Percentiles rank a stretch among this genome's conserved stretches.
phyloP scores from a whole-genome alignment of 345 rosid genomes.

The Arabidopsis arenosa region DNA sequence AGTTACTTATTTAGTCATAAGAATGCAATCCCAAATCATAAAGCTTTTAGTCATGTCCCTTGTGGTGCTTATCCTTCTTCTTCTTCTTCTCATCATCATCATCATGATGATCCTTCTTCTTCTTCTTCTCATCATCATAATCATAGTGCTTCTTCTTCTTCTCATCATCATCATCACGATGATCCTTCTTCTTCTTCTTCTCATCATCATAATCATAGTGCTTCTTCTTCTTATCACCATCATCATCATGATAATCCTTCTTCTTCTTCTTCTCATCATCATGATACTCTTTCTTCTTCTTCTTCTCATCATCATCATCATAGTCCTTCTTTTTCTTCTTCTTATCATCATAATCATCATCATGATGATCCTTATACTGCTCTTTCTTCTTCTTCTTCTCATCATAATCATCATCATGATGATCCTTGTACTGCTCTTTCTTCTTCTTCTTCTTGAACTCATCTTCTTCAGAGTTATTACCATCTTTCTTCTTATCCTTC shows the following conservation, averaged over 20 bases:
- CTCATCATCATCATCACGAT: background rate
- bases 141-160: background rate
- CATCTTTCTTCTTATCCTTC: constrained; percentile 10
- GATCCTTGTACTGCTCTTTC: constrained; percentile 47
- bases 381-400: constrained; percentile 1
- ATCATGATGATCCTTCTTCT: constrained; percentile 9
- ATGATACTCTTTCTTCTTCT: background rate
- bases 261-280: constrained; percentile 15
- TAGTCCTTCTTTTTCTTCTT: constrained; percentile 23
- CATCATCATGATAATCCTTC: constrained; percentile 1
- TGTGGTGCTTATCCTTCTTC: constrained; percentile 33
- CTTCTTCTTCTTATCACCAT: constrained; percentile 4
- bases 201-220: background rate
- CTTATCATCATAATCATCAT: constrained; percentile 5
- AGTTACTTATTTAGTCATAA: constrained; percentile 26
- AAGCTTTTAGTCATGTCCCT: constrained; percentile 31
- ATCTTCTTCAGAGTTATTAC: constrained; percentile 14
- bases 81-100: constrained; percentile 22
- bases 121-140: constrained; percentile 5
- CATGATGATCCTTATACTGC: constrained; percentile 42
- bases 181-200: background rate
- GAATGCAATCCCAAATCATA: background rate
- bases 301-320: background rate
- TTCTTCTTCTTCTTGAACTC: constrained; percentile 21
- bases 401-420: constrained; percentile 34